Conservation (phyloP, 176 grass and related monocot genomes). For the Saccharum officinarum region DNA sequence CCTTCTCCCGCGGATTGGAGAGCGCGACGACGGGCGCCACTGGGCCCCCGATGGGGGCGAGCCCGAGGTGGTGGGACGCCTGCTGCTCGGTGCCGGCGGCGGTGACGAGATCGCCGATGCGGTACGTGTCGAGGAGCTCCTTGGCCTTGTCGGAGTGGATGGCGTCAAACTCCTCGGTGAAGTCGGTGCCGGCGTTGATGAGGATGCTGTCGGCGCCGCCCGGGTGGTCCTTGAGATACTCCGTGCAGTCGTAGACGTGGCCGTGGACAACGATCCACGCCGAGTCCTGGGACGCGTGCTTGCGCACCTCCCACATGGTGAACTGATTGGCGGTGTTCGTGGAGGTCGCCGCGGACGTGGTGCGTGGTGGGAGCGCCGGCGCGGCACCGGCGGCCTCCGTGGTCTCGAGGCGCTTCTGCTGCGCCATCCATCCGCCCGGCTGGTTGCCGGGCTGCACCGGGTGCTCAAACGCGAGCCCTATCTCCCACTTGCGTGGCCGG, state of each 20-base stretch:
- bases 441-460: constrained; percentile 76
- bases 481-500: constrained; percentile 60
- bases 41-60: constrained; percentile 10
- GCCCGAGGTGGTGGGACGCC: background rate
- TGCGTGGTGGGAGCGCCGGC: background rate
- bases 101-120: constrained; percentile 53
- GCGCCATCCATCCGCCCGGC: constrained; percentile 71
- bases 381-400: constrained; percentile 36
- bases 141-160: constrained; percentile 86
- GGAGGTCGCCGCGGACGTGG: constrained; percentile 24
- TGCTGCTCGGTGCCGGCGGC: background rate
- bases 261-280: constrained; percentile 87
- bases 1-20: constrained; percentile 53
- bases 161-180: constrained; percentile 92
- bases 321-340: background rate
- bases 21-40: constrained; percentile 37
- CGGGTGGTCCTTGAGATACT: constrained; percentile 86
- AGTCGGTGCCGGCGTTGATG: constrained; percentile 87
- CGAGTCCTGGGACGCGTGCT: constrained; percentile 59
- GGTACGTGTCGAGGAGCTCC: constrained; percentile 55
- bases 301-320: constrained; percentile 62
- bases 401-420: constrained; percentile 52
- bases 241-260: constrained; percentile 81
- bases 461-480: constrained; percentile 73
- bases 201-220: constrained; percentile 90